Base-by-base conservation (phyloP, 768 basidiomycete species). In the Cyclocybe aegerita region DNA sequence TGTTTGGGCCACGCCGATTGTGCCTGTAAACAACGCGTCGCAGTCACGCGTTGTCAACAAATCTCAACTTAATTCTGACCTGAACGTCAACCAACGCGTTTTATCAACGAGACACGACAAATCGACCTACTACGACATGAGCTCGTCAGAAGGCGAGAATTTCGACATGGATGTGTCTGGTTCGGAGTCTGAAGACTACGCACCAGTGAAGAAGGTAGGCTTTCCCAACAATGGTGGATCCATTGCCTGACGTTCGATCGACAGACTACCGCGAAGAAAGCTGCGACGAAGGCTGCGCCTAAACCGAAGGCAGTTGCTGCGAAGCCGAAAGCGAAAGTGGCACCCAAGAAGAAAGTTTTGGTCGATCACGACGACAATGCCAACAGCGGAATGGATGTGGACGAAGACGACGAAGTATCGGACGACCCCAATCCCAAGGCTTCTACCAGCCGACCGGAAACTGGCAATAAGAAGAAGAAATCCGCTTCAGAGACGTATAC, bases 401-500 rank as follows among this genome's bases (percentile, higher is more conserved):
- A 76, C 51, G 64, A 64, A 29, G 63, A 57, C n/a, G 68, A 62
- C 34, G 65, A 72, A 52, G 74, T 66, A 44, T 73, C 72, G 16
- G 72, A 74, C 43, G 70, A 72, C 54, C 72, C 71, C 17, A 61
- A 60, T 23, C 29, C 49, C 37, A 52, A 63, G 58, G 62, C 65
- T 7, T 63, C 65, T 9, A 62, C 57, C 7, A 55, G 49, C 5
- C 63, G 61, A 36, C 59, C 49, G 16, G 49, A 54, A 6, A 65
- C 64, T 36, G 56, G 66, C 2, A 49, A 67, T 11, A 72, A 70
- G 48, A 89, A 88, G 74, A 86, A 89, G 73, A 96, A 96, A 74
- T 89, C 84, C 9, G 91, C 90, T 1, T 92, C 91, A 6, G 92
- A 98, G 63, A 94, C 80, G 34, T 96, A 95, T 63, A 86, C 85